Base-by-base conservation (phyloP, 2,329 filamentous ascomycete genomes). In the Ilyonectria destructans region DNA sequence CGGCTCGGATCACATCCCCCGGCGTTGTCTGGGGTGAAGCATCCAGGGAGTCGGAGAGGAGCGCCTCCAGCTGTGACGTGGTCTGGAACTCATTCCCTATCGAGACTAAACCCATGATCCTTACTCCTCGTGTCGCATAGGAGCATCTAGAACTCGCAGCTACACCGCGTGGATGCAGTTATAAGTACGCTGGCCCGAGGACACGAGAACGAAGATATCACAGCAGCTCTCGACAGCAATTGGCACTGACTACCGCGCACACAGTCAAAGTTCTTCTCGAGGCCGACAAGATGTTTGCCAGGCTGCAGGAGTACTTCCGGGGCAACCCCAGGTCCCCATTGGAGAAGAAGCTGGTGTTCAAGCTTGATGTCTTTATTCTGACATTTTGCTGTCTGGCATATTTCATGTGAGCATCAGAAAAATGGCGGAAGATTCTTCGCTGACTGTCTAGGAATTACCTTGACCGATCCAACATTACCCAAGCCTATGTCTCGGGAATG, bases 401-500 rank as follows among this genome's bases (percentile, higher is more conserved):
- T 37, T 79, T 79, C 61, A 78, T 80, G 72, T 79, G 59, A 48
- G 65, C 6, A 31, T 43, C 23, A 13, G 15, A 12, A 29, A 15
- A n/a, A 2, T 13, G 40, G 19, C 7, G 33, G 21, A 19, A 23
- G 49, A 21, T 19, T 29, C 66, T 83, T 83, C 71, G 81, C 65
- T 74, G 77, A 73, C 79, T 74, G 63, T 76, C 67, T 82, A 85
- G 72, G 58, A 80, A 79, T 67, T 79, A 77, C 37, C 68, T 80
- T 2, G 77, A 79, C 59, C 77, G 77, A 59, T 76, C 73, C 59
- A 65, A 70, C 33, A 72, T 73, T 9, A 73, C 65, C 31, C 82
- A 82, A 69, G 81, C 81, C 17, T 83, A 80, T 58, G 80, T 82
- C 1, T 80, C 70, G 8, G 77, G 77, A 21, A 80, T 80, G 85